phyloP scores from a whole-genome alignment of 2,329 filamentous ascomycete genomes.

The Alternaria postmessia region DNA sequence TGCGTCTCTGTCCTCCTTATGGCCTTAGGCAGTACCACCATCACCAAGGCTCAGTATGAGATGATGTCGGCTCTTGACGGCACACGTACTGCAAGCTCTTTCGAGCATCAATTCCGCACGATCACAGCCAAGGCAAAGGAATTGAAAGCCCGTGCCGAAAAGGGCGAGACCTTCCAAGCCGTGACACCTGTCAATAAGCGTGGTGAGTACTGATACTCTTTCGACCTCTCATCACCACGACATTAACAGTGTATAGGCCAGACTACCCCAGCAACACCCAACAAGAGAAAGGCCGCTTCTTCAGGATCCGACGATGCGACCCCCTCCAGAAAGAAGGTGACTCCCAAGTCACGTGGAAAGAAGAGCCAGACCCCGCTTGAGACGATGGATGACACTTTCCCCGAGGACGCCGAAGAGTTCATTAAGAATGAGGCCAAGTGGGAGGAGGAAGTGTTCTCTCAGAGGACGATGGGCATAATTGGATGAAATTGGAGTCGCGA shows the following conservation, averaged over 20 bases:
- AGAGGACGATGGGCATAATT: not conserved
- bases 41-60: constrained; percentile 29
- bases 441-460: constrained; percentile 11
- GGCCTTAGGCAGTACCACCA: constrained; percentile 20
- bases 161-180: constrained; percentile 34
- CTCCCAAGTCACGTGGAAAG: constrained; percentile 22
- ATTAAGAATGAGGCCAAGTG: constrained; percentile 20
- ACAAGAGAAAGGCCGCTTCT: constrained; percentile 19
- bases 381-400: constrained; percentile 8
- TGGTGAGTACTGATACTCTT: constrained; percentile 22
- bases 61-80: constrained; percentile 43
- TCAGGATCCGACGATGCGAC: constrained; percentile 16
- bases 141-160: constrained; percentile 35
- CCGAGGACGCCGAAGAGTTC: constrained; percentile 21
- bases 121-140: constrained; percentile 37
- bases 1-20: constrained; percentile 35
- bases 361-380: constrained; percentile 12
- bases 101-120: constrained; percentile 40
- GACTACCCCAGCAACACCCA: constrained; percentile 5
- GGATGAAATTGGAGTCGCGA: not conserved
- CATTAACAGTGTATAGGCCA: constrained; percentile 17
- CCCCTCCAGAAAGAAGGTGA: constrained; percentile 31
- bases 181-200: constrained; percentile 35
- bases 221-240: not conserved
- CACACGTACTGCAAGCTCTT: constrained; percentile 29